These are phyloP conservation scores for Musa balbisiana DNA, from an alignment of 202 grass and related monocot species.

Conservation along the genomic window DNA sequence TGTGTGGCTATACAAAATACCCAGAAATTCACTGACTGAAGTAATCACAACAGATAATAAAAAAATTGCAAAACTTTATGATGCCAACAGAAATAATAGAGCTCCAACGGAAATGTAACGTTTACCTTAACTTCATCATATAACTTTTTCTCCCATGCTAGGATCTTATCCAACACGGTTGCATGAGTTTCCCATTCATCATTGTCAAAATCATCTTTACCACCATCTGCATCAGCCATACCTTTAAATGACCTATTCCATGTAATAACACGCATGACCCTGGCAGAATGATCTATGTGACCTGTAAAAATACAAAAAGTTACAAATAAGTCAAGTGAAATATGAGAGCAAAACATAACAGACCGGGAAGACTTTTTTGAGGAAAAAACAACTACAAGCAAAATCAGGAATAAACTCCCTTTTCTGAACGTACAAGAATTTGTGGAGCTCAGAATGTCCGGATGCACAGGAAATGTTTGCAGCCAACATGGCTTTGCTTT, in stretches of 20 bases:
- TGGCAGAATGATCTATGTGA: constrained; percentile 94
- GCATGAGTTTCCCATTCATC: constrained; percentile 90
- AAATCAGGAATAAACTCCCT: no score
- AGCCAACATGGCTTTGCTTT: no score
- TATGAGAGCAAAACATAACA: neutral
- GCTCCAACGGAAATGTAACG: neutral
- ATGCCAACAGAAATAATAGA: no score
- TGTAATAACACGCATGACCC: constrained; percentile 99
- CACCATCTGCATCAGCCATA: constrained; percentile 59
- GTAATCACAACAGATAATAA: no score
- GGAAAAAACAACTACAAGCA: neutral
- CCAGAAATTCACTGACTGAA: no score
- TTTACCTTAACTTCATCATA: constrained; percentile 99
- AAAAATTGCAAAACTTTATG: no score
- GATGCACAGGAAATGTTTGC: no score
- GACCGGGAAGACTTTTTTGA: neutral
- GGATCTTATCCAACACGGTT: constrained; percentile 91
- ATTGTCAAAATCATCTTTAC: constrained; percentile 88
- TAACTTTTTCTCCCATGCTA: constrained; percentile 98
- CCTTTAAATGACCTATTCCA: constrained; percentile 98
- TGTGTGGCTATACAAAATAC: no score
- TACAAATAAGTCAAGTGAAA: neutral
- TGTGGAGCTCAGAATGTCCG: no score
- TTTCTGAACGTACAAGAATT: no score
- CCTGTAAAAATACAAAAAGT: constrained; percentile 25